phyloP scores from a whole-genome alignment of 2,329 filamentous ascomycete genomes.

The Epicoccum sorghinum region DNA sequence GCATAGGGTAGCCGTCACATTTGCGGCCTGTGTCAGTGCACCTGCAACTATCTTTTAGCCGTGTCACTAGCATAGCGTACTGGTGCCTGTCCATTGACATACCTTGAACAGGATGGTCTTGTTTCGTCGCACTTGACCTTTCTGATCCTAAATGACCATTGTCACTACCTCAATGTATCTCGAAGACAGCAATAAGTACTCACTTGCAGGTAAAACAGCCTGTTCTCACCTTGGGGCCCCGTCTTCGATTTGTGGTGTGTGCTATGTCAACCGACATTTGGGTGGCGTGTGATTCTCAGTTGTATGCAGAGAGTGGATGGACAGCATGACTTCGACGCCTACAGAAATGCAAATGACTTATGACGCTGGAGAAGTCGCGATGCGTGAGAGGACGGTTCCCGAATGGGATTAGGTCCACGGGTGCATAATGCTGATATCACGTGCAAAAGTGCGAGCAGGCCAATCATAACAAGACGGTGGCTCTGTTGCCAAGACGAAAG shows the following conservation, averaged over 20 bases:
- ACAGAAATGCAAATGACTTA: background rate
- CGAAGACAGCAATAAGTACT: background rate
- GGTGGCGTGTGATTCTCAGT: background rate
- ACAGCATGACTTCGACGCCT: background rate
- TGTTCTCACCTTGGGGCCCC: slow-evolving; percentile 30
- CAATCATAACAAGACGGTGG: background rate
- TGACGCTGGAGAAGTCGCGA: background rate
- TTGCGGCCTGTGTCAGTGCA: slow-evolving; percentile 39
- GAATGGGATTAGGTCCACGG: background rate
- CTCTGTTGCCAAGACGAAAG: no score
- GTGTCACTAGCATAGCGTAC: background rate
- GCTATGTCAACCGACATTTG: slow-evolving; percentile 11
- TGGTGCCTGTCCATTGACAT: background rate
- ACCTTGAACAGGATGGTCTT: slow-evolving; percentile 29
- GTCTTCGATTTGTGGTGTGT: slow-evolving; percentile 14
- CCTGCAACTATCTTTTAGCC: slow-evolving; percentile 21
- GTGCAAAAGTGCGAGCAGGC: slow-evolving; percentile 8
- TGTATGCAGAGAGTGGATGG: background rate
- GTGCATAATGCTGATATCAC: background rate
- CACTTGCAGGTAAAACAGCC: slow-evolving; percentile 38
- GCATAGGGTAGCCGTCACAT: slow-evolving; percentile 35
- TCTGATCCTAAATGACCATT: slow-evolving; percentile 15
- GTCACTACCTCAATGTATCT: background rate
- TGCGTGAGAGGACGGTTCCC: background rate
- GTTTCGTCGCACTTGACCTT: slow-evolving; percentile 33